Evolutionary conservation across 768 basidiomycete species (phyloP).

Genomic region (Boletus rubropictus): DNA sequence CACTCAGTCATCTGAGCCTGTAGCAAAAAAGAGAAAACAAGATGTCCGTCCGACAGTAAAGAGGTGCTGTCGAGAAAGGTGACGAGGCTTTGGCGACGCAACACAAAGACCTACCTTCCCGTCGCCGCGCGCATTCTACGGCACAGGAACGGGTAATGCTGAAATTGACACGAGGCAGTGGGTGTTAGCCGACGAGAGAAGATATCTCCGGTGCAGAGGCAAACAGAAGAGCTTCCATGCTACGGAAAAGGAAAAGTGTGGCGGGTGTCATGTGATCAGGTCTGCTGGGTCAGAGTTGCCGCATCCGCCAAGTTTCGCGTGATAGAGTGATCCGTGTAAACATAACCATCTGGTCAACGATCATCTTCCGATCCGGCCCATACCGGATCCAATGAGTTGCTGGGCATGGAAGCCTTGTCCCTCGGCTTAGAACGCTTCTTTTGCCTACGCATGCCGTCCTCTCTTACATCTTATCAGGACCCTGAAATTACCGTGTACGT

Average conservation of each 20-base stretch:
- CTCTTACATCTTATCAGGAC: constrained; percentile 28
- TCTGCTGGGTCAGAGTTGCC: constrained; percentile 15
- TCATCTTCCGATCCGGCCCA: constrained; percentile 14
- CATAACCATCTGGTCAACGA: constrained; percentile 14
- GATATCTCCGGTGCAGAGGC: constrained; percentile 18
- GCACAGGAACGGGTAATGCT: not conserved
- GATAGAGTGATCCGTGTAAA: constrained; percentile 6
- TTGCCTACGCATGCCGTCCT: constrained; percentile 27
- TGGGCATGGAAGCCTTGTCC: constrained; percentile 24
- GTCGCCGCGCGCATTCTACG: no score
- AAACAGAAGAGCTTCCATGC: constrained; percentile 4
- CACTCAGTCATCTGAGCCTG: no score
- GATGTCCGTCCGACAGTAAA: not conserved
- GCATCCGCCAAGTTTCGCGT: constrained; percentile 11
- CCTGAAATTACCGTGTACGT: constrained; percentile 35
- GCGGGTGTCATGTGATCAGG: constrained; percentile 11
- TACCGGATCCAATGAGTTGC: constrained; percentile 17
- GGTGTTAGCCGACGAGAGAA: constrained; percentile 17
- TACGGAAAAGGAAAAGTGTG: constrained; percentile 12
- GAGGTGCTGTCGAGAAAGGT: no score
- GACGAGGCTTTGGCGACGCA: constrained; percentile 10
- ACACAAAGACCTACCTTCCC: no score
- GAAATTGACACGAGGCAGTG: constrained; percentile 14
- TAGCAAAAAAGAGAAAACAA: not conserved
- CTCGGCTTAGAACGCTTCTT: constrained; percentile 24